Conservation (phyloP, 169 alveolate genomes). For the Neospora caninum region DNA sequence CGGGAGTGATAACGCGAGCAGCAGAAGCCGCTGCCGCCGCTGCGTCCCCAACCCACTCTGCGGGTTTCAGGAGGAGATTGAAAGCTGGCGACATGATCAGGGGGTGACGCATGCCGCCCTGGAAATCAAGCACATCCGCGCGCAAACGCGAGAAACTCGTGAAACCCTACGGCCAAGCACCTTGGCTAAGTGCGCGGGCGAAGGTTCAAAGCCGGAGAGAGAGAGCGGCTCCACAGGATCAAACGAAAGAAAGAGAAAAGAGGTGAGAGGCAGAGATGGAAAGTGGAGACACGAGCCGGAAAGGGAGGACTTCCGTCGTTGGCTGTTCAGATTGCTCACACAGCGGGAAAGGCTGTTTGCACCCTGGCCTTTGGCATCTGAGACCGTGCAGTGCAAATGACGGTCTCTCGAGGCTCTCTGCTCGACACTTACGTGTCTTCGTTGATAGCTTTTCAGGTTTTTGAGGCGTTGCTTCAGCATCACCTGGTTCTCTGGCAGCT, state of each 20-base stretch:
- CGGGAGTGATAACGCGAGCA: conserved; percentile 59
- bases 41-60: conserved; percentile 67
- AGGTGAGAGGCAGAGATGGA: not conserved
- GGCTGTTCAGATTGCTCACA: too few species aligned
- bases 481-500: conserved; percentile 66
- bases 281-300: too few species aligned
- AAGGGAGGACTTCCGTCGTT: too few species aligned
- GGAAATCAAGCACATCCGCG: not conserved
- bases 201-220: too few species aligned
- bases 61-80: conserved; percentile 55
- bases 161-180: too few species aligned
- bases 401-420: too few species aligned
- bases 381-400: too few species aligned
- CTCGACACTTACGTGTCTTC: not conserved
- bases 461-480: conserved; percentile 62
- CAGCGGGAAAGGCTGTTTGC: too few species aligned
- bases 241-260: not conserved
- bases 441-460: conserved; percentile 23
- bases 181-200: too few species aligned
- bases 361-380: too few species aligned
- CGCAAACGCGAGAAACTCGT: not conserved
- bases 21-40: conserved; percentile 22
- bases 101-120: not conserved
- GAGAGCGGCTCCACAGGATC: too few species aligned
- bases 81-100: conserved; percentile 60